phyloP scores from a whole-genome alignment of 345 rosid species.

The Citrus hindsii region DNA sequence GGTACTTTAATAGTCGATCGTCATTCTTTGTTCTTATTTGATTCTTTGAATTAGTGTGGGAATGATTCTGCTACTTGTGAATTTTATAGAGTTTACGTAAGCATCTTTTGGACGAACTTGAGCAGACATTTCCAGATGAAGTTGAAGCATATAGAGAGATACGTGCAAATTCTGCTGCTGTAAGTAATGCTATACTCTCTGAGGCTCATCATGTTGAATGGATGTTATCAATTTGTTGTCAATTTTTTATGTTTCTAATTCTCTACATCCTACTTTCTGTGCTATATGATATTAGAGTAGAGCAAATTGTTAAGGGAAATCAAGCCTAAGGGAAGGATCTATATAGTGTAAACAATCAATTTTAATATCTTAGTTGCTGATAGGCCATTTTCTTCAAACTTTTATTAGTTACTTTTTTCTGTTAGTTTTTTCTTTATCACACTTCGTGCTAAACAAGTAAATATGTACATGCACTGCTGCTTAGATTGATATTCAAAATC shows the following conservation, averaged over 20 bases:
- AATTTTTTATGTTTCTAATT: not conserved
- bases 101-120: conserved; percentile 86
- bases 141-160: conserved; percentile 83
- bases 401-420: not conserved
- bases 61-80: not conserved
- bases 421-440: too few relatives aligned
- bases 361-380: not conserved
- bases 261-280: not conserved
- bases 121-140: conserved; percentile 85
- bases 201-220: not conserved
- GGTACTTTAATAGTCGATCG: conserved; percentile 32
- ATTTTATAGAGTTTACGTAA: conserved; percentile 58
- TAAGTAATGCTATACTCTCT: conserved; percentile 35
- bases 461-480: not conserved
- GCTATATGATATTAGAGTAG: not conserved
- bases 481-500: not conserved
- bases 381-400: not conserved
- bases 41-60: not conserved
- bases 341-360: not conserved
- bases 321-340: not conserved
- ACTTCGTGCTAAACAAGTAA: not conserved
- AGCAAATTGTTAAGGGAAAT: not conserved
- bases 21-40: not conserved
- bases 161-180: conserved; percentile 86
- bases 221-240: not conserved